Conservation (phyloP, 1,284 basidiomycete species). For the Lentinula novae-zelandiae region DNA sequence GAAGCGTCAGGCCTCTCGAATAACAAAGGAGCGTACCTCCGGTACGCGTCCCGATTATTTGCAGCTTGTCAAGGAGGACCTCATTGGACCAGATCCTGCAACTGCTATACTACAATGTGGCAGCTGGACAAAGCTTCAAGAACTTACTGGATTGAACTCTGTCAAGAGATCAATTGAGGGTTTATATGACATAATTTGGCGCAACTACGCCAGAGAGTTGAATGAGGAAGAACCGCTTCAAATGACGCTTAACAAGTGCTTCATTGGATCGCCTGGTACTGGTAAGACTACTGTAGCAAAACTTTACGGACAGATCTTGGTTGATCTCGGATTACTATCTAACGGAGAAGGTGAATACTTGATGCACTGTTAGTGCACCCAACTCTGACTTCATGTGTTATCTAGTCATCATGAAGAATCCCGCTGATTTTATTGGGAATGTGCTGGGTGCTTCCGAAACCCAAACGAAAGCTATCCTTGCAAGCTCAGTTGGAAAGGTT, state of each 20-base stretch:
- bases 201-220: constrained; percentile 59
- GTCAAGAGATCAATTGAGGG: constrained; percentile 54
- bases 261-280: constrained; percentile 62
- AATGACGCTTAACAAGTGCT: constrained; percentile 58
- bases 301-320: constrained; percentile 57
- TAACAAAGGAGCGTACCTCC: constrained; percentile 33
- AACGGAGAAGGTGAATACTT: constrained; percentile 57
- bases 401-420: constrained; percentile 61
- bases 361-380: neutral
- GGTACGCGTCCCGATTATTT: constrained; percentile 39
- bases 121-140: constrained; percentile 50
- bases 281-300: constrained; percentile 68
- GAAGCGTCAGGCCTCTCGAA: constrained; percentile 48
- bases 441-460: constrained; percentile 53
- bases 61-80: constrained; percentile 44
- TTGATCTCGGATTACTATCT: constrained; percentile 55
- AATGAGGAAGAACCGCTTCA: constrained; percentile 47
- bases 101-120: constrained; percentile 38
- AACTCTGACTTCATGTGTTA: too few species aligned
- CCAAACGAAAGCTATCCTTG: constrained; percentile 59
- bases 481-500: constrained; percentile 55
- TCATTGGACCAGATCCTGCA: constrained; percentile 63
- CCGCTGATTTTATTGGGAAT: constrained; percentile 58
- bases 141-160: constrained; percentile 46
- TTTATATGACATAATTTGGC: constrained; percentile 41